Base-by-base conservation (phyloP, 2,329 filamentous ascomycete genomes). In the Sporothrix protearum region DNA sequence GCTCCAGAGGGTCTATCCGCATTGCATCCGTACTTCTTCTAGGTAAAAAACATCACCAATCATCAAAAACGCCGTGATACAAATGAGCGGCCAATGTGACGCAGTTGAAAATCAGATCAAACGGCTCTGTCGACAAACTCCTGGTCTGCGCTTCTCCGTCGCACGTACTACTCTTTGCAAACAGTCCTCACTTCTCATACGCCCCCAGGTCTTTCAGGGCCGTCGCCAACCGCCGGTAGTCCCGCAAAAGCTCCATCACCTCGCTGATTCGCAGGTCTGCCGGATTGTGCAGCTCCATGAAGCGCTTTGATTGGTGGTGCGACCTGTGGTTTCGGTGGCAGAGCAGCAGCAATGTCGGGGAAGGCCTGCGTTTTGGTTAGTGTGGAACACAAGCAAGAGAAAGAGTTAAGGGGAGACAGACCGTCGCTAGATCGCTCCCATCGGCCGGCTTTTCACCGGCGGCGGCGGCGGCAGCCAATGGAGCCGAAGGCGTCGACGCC, bases 211-310 rank as follows among this genome's bases (percentile, higher is more conserved):
- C 87, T 76, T 88, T 88, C 71, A 94, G 79, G 9, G 87, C 87
- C 36, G 84, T 84, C 0, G 91, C 91, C 63, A 95, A 81, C 69
- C 92, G 84, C 76, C 92, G 87, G 77, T 95, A 95, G 79, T 95
- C 92, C 71, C 88, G 85, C 28, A 95, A 80, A 66, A 95, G 81
- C 71, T 91, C 87, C 30, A 91, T 81, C 22, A 95, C 89, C 76
- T 95, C 92, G n/a, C 88, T 87, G 33, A 95, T 82, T 71, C 85
- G 89, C 36, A 95, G 82, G 63, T 95, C 92, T 0, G 86, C 86
- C 0, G 90, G 89, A 77, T 89, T 89, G 76, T 91, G 85, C 71
- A 91, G 79, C 76, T 93, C 90, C 82, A 94, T 85, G 78, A 94
- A 94, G 68, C 89, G 87, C 78, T 89, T 89, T 87, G 74, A 90